Evolutionary conservation across 2,329 filamentous ascomycete genomes (phyloP).

Genomic region (Botrytis porri): DNA sequence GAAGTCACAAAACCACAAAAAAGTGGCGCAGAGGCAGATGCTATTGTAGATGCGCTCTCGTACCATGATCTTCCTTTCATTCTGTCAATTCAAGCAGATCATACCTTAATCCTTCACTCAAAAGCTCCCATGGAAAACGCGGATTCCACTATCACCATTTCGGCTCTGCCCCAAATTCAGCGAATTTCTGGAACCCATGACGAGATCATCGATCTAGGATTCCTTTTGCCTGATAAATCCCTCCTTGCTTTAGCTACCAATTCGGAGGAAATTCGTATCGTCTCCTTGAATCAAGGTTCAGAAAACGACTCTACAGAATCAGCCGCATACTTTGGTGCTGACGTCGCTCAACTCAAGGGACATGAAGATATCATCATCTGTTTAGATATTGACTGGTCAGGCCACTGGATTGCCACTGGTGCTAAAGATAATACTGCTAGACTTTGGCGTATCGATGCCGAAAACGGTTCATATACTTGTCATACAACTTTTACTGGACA

Average conservation of each 20-base stretch:
- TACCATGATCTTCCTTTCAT: conserved; percentile 65
- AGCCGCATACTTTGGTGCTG: conserved; percentile 77
- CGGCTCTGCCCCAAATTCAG: conserved; percentile 50
- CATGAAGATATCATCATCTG: conserved; percentile 96
- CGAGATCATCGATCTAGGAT: conserved; percentile 92
- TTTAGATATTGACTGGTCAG: conserved; percentile 92
- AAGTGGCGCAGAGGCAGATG: conserved; percentile 57
- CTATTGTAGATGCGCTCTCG: conserved; percentile 71
- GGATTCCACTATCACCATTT: conserved; percentile 38
- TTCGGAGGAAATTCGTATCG: conserved; percentile 84
- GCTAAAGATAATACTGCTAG: conserved; percentile 95
- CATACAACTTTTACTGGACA: conserved; percentile 84
- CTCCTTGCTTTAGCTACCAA: conserved; percentile 90
- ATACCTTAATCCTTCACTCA: conserved; percentile 77
- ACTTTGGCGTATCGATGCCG: conserved; percentile 81
- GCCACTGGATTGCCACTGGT: conserved; percentile 92
- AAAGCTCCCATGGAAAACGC: conserved; percentile 43
- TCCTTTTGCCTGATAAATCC: conserved; percentile 75
- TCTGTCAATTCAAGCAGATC: conserved; percentile 82
- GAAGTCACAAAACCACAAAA: conserved; percentile 76
- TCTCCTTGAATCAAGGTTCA: conserved; percentile 58
- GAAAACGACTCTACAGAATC: conserved; percentile 32
- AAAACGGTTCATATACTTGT: conserved; percentile 72
- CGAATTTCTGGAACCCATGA: conserved; percentile 95
- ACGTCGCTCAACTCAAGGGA: conserved; percentile 80